Evolutionary conservation across 2,329 filamentous ascomycete genomes (phyloP).

Genomic region (Aureobasidium lini): DNA sequence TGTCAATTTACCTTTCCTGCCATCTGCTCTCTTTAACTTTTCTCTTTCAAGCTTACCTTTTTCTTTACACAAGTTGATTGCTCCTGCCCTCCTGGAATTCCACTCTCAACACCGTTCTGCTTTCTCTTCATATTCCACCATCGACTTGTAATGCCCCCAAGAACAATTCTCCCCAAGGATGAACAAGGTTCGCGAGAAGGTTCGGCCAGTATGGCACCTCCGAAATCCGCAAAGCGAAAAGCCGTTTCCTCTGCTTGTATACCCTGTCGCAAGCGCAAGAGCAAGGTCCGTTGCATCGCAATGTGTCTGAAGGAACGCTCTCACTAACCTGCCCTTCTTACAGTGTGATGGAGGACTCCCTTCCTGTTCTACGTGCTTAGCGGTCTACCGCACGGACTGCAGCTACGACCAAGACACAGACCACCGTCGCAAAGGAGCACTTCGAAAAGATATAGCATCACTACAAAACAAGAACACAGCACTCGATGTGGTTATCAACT

Average conservation of each 20-base stretch:
- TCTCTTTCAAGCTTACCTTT: neutral
- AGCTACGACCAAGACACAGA: conserved; percentile 44
- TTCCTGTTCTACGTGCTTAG: conserved; percentile 43
- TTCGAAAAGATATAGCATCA: conserved; percentile 33
- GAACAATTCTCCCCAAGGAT: conserved; percentile 15
- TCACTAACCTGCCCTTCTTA: neutral
- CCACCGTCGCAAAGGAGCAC: conserved; percentile 36
- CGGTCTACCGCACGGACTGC: conserved; percentile 45
- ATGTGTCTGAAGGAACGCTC: neutral
- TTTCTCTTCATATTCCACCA: neutral
- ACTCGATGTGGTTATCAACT: conserved; percentile 36
- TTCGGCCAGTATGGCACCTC: conserved; percentile 2
- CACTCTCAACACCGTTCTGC: neutral
- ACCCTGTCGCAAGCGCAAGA: conserved; percentile 45
- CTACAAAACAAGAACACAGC: conserved; percentile 31
- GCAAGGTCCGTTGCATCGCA: conserved; percentile 32
- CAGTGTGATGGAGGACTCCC: conserved; percentile 45
- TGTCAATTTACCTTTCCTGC: conserved; percentile 1
- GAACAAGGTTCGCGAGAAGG: conserved; percentile 13
- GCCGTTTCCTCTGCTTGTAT: conserved; percentile 39
- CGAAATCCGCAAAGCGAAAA: conserved; percentile 27
- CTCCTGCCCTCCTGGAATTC: neutral
- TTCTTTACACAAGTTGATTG: neutral
- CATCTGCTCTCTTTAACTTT: neutral
- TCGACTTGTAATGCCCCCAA: conserved; percentile 9